Evolutionary conservation across 176 grass and related monocot genomes (phyloP).

Genomic region (Poa annua): DNA sequence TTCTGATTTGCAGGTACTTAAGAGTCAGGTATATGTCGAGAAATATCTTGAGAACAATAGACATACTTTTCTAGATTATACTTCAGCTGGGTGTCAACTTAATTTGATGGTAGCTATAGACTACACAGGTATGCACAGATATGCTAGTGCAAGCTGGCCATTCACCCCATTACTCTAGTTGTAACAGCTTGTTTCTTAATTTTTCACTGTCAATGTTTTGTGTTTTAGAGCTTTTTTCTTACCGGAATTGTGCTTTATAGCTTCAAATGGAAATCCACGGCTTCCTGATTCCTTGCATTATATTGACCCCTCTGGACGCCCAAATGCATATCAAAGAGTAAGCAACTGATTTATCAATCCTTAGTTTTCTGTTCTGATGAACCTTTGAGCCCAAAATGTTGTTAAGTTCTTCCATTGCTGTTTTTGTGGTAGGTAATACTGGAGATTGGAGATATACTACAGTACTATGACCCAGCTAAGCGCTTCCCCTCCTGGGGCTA

Average conservation of each 20-base stretch:
- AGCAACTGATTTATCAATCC: slow-evolving; percentile 45
- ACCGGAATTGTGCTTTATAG: slow-evolving; percentile 48
- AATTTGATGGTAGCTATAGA: slow-evolving; percentile 99
- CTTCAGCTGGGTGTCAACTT: slow-evolving; percentile 76
- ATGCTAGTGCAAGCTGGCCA: slow-evolving; percentile 24
- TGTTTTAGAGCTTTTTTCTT: slow-evolving; percentile 55
- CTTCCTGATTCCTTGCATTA: slow-evolving; percentile 99
- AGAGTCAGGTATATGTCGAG: slow-evolving; percentile 88
- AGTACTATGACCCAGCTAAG: slow-evolving; percentile 82
- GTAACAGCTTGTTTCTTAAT: slow-evolving; percentile 17
- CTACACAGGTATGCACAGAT: slow-evolving; percentile 75
- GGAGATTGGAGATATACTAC: slow-evolving; percentile 91
- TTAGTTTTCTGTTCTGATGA: slow-evolving; percentile 42
- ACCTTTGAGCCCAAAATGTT: slow-evolving; percentile 33
- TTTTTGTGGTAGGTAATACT: slow-evolving; percentile 75
- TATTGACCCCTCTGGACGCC: slow-evolving; percentile 94
- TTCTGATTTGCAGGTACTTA: slow-evolving; percentile 64
- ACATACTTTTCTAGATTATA: slow-evolving; percentile 95
- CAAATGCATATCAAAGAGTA: slow-evolving; percentile 99
- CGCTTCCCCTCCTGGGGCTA: slow-evolving; percentile 92
- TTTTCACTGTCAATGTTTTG: slow-evolving; percentile 23
- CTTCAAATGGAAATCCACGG: slow-evolving; percentile 98
- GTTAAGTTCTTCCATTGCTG: slow-evolving; percentile 33
- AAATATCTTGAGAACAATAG: slow-evolving; percentile 69
- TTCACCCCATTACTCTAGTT: slow-evolving; percentile 13